These are phyloP conservation scores for Myriangium duriaei DNA, from an alignment of 2,329 filamentous ascomycete species.

Conservation along the genomic window DNA sequence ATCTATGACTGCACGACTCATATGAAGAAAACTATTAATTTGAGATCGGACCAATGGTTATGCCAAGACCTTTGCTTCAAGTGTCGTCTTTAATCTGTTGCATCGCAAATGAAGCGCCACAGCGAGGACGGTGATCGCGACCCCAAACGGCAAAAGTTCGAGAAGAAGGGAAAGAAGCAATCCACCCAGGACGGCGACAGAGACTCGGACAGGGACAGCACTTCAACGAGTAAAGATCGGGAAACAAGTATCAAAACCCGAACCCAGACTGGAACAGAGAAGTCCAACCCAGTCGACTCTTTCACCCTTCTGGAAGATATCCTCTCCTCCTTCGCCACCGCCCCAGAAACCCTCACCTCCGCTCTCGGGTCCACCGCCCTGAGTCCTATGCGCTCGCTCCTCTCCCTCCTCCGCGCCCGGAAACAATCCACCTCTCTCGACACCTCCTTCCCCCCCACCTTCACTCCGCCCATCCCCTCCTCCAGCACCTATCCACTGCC, in stretches of 20 bases:
- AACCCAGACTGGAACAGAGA: too few relatives aligned
- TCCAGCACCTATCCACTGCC: neutral
- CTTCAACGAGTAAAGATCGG: too few relatives aligned
- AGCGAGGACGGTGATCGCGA: neutral
- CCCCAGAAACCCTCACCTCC: neutral
- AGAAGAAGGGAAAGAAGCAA: neutral
- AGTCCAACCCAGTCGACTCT: neutral
- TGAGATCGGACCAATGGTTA: too few relatives aligned
- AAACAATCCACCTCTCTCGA: neutral
- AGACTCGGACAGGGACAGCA: too few relatives aligned
- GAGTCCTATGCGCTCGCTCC: neutral
- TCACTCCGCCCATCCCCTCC: neutral
- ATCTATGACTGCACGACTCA: too few relatives aligned
- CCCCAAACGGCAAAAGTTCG: neutral
- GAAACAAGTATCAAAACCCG: too few relatives aligned
- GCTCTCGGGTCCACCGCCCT: neutral
- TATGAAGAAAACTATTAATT: too few relatives aligned
- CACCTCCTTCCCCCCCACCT: neutral
- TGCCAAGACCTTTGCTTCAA: too few relatives aligned
- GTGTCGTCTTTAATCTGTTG: too few relatives aligned
- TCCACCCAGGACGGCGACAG: too few relatives aligned
- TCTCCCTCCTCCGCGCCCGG: neutral
- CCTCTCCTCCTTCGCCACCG: neutral
- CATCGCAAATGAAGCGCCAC: constrained; percentile 1
- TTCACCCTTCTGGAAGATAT: neutral